Evolutionary conservation across 805 yeast species (phyloP), one percentile per base, ranked within the genome.

Genomic region (Candida jianshihensis): DNA sequence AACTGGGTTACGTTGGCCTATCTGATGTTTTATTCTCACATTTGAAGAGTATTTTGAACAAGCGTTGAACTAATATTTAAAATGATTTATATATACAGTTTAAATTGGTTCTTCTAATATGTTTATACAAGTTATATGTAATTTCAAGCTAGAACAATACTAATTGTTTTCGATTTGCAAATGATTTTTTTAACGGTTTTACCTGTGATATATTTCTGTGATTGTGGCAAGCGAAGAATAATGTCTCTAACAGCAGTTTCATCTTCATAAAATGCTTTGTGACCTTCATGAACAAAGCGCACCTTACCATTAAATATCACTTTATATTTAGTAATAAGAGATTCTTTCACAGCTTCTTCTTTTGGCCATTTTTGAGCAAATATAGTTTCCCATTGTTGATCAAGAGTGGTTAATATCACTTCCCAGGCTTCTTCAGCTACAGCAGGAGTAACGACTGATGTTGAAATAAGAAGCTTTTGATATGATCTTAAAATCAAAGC

Each of bases 341-440:
- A 60, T 26, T 61, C 68, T 19, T 49, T 51, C 3, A 56, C 39
- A 2, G 58, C 55, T 40, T 68, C 69, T 0, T 57, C 36, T 7
- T 51, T 50, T 1, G 97, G 97, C 84, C 89, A 90, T n/a, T 53
- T 56, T 39, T 77, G 64, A 5, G 54, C 49, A 47, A 79, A 71
- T 9, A 86, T 66, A 0, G 87, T 69, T 3, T 51, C 47, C 71
- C 78, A 68, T 37, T 56, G 34, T 38, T 39, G 53, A 48, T 54
- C 20, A 31, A 43, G 8, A 5, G 28, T 46, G 26, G 6, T 39
- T 19, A 34, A 43, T 3, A 78, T 48, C 3, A 53, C 44, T 40
- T 81, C 86, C 78, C 90, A 79, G 18, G 84, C 69, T 57, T 90
- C 97, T 49, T 90, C 97, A 1, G 86, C 74, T 7, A 77, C 69